Evolutionary conservation across 2,329 filamentous ascomycete genomes (phyloP).

Genomic region (Herpotrichia juniperi): DNA sequence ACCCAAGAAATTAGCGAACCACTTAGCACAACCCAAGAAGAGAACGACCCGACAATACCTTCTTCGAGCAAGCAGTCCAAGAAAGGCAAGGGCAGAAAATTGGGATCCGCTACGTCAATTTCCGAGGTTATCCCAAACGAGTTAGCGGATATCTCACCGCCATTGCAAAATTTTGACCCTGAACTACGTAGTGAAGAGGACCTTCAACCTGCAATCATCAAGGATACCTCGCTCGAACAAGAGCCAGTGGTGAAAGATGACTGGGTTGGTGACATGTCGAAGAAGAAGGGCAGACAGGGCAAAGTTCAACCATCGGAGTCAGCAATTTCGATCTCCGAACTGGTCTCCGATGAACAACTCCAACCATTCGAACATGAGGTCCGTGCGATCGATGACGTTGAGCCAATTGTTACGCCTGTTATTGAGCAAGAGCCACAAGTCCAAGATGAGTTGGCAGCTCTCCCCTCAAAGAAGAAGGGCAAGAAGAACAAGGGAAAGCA

Average conservation of each 20-base stretch:
- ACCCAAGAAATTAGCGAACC: background rate
- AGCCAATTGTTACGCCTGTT: background rate
- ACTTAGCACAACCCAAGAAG: background rate
- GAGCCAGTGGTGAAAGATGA: slow-evolving; percentile 1
- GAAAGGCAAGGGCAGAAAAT: slow-evolving; percentile 25
- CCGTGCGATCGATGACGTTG: background rate
- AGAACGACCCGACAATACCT: slow-evolving; percentile 11
- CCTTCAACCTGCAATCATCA: background rate
- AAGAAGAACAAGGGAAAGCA: slow-evolving; percentile 19
- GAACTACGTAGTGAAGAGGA: background rate
- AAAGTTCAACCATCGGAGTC: background rate
- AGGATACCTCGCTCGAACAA: background rate
- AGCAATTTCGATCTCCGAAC: background rate
- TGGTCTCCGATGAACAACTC: background rate
- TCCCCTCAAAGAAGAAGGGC: slow-evolving; percentile 11
- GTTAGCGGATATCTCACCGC: background rate
- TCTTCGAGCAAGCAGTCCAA: slow-evolving; percentile 29
- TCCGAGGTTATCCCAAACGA: slow-evolving; percentile 5
- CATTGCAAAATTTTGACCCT: background rate
- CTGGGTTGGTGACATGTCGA: background rate
- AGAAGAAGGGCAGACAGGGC: background rate
- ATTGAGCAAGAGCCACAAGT: background rate
- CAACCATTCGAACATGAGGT: background rate
- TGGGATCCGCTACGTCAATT: slow-evolving; percentile 16
- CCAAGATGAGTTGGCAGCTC: background rate